Evolutionary conservation across 2,329 filamentous ascomycete species (phyloP).

Genomic region (Chrysosporium queenslandicum): DNA sequence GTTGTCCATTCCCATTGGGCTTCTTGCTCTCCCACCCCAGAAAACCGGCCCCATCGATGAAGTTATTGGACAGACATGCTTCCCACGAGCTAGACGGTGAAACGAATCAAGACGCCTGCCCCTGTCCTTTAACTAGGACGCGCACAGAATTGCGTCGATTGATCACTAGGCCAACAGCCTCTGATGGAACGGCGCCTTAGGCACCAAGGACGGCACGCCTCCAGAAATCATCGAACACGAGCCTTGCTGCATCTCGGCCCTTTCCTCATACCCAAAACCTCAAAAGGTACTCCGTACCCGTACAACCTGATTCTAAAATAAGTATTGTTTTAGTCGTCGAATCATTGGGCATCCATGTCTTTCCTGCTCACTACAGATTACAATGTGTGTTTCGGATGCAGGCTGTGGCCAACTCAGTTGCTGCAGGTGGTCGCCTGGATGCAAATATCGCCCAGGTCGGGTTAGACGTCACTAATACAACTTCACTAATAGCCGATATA

Average conservation of each 20-base stretch:
- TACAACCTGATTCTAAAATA: background rate
- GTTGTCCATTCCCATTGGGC: constrained; percentile 5
- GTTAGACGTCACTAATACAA: constrained; percentile 8
- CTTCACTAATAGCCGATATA: constrained; percentile 2
- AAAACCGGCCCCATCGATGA: constrained; percentile 3
- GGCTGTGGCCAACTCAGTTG: constrained; percentile 9
- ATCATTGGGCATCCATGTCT: constrained; percentile 8
- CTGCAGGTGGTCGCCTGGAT: constrained; percentile 5
- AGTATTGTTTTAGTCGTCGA: background rate
- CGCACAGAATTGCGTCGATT: background rate
- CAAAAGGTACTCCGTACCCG: background rate
- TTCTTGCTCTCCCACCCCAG: background rate
- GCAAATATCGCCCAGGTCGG: constrained; percentile 2
- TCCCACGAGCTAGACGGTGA: too few relatives aligned
- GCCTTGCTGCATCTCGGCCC: background rate
- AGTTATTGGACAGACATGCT: constrained; percentile 7
- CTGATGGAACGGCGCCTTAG: background rate
- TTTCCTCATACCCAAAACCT: constrained; percentile 1
- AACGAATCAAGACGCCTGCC: too few relatives aligned
- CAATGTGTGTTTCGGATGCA: constrained; percentile 1
- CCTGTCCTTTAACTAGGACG: background rate
- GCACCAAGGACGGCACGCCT: background rate
- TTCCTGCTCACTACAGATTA: background rate
- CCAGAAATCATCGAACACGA: background rate
- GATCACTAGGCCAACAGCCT: background rate